Base-by-base conservation (phyloP, 805 yeast species). In the Ogataea naganishii region DNA sequence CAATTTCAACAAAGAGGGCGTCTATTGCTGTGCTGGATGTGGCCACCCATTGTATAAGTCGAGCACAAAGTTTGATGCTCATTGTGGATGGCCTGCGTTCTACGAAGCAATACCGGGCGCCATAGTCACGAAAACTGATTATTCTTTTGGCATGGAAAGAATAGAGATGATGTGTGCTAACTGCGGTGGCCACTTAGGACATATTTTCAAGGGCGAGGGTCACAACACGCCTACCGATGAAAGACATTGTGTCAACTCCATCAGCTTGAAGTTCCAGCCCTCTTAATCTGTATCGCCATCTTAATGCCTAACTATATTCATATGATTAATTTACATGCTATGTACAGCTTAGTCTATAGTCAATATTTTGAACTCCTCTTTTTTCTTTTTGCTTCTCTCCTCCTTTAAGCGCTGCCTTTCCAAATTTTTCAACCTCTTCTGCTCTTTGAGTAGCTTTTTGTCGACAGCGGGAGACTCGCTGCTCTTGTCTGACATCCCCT, bases 41-140 rank as follows among this genome's bases (percentile, higher is more conserved):
- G 66, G 65, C 29, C 61, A 69, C 25, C 95, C 96, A 9, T 58
- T 92, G 18, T 92, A 92, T 55, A 68, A 69, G 36, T 76, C 95
- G 18, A 61, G 67, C 19, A 70, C 95, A 4, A 89, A 92, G 54
- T 92, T 92, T 46, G 77, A 80, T 34, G 74, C 95, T 9, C 85
- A 85, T 31, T 92, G 98, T 55, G 98, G 98, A 3, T 92, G 98
- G 98, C 98, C 98, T 1, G 88, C 96, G 0, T 92, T 92, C 55
- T 89, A 79, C 53, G 80, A 84, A 34, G 96, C 94, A 1, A 61
- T 83, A 23, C 94, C 95, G 0, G 88, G 86, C 0, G 66, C 95
- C 5, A 66, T 92, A 23, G 65, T 55, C 14, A 63, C 79, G 9
- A 56, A 68, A 35, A 65, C 61, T 13, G 98, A 92, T 53, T 45